Conservation (phyloP, 73 alveolate species). For the Paramecium caudatum region DNA sequence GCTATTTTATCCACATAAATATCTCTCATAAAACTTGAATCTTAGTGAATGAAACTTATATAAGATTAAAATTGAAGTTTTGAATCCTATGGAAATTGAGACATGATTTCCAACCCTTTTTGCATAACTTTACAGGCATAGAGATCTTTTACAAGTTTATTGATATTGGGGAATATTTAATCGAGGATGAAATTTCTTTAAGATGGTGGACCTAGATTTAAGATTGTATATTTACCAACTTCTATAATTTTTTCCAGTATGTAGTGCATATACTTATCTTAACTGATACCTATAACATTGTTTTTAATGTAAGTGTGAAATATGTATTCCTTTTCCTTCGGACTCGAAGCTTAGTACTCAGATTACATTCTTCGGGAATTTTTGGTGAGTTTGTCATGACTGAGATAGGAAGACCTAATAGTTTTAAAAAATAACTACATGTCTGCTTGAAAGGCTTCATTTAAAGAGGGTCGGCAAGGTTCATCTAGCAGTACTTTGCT, state of each 20-base stretch:
- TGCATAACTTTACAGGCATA: slow-evolving; percentile 60
- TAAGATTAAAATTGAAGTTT: not conserved
- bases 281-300: slow-evolving; percentile 18
- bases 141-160: slow-evolving; percentile 27
- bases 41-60: not conserved
- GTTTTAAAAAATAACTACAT: not conserved
- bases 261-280: slow-evolving; percentile 73
- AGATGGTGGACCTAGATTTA: not conserved
- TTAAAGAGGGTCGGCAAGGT: not conserved
- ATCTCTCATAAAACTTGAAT: not conserved
- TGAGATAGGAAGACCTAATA: slow-evolving; percentile 53
- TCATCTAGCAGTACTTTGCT: slow-evolving; percentile 1
- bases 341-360: slow-evolving; percentile 53
- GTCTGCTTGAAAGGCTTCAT: slow-evolving; percentile 49
- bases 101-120: slow-evolving; percentile 56
- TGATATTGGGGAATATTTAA: not conserved
- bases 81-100: not conserved
- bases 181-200: slow-evolving; percentile 18
- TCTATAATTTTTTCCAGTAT: slow-evolving; percentile 66
- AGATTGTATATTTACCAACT: not conserved
- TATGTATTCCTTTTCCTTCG: slow-evolving; percentile 3
- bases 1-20: slow-evolving; percentile 32
- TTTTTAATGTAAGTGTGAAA: slow-evolving; percentile 61
- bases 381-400: slow-evolving; percentile 55
- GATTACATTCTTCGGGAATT: slow-evolving; percentile 65